Conservation (phyloP, 2,329 filamentous ascomycete genomes). For the Alternaria consortialis region DNA sequence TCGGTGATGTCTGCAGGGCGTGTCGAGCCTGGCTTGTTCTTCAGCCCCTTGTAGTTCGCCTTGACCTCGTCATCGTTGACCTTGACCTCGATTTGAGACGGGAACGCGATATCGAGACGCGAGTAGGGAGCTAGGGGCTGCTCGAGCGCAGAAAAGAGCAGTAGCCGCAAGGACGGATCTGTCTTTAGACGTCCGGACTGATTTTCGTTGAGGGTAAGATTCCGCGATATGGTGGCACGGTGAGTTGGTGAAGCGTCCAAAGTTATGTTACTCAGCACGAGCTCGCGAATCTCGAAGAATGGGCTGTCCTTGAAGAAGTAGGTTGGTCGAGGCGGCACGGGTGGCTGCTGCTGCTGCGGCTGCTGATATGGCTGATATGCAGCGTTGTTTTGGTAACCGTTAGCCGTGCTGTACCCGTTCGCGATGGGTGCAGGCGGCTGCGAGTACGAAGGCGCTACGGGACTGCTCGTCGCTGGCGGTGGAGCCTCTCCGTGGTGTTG, state of each 20-base stretch:
- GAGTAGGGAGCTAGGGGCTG: constrained; percentile 44
- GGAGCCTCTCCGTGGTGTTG: constrained; percentile 52
- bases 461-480: constrained; percentile 32
- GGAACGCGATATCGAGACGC: constrained; percentile 79
- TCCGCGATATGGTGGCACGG: constrained; percentile 65
- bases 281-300: constrained; percentile 77
- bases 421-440: constrained; percentile 28
- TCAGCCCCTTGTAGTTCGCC: constrained; percentile 91
- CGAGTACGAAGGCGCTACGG: constrained; percentile 26
- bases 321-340: constrained; percentile 33
- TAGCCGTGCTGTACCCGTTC: constrained; percentile 35
- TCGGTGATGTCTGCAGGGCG: constrained; percentile 90
- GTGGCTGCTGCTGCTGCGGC: constrained; percentile 26
- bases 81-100: constrained; percentile 90
- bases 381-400: constrained; percentile 25
- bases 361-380: constrained; percentile 26
- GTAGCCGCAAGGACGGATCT: constrained; percentile 73
- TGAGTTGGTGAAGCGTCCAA: constrained; percentile 74
- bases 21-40: constrained; percentile 95
- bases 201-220: constrained; percentile 66
- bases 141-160: constrained; percentile 84
- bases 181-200: constrained; percentile 64
- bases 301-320: constrained; percentile 78
- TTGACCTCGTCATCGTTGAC: constrained; percentile 89
- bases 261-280: constrained; percentile 70